Conservation (phyloP, 2,329 filamentous ascomycete species). For the Colletotrichum sansevieriae region DNA sequence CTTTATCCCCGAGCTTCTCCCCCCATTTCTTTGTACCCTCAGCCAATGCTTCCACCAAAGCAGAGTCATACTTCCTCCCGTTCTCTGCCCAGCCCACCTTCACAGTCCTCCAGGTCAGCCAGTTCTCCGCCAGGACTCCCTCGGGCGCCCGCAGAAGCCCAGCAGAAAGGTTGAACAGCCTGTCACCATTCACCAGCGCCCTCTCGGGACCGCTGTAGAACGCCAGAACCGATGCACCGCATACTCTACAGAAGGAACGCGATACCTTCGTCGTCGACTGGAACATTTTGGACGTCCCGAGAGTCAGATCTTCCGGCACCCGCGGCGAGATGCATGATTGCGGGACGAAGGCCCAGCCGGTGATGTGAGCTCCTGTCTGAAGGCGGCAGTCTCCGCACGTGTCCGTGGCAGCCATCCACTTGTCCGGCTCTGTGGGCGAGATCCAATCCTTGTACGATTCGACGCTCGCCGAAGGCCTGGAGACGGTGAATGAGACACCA, state of each 20-base stretch:
- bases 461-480: conserved; percentile 51
- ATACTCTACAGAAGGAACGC: conserved; percentile 60
- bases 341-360: conserved; percentile 59
- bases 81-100: conserved; percentile 50
- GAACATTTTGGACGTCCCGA: conserved; percentile 61
- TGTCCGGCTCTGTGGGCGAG: conserved; percentile 53
- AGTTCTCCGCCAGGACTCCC: conserved; percentile 58
- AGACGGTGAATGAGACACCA: conserved; percentile 61
- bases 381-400: conserved; percentile 60
- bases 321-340: conserved; percentile 52
- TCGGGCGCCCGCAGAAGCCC: conserved; percentile 60
- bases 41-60: conserved; percentile 52
- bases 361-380: conserved; percentile 55
- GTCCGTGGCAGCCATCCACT: conserved; percentile 59
- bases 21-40: conserved; percentile 56
- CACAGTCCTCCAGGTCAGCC: conserved; percentile 60
- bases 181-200: conserved; percentile 33
- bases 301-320: conserved; percentile 52
- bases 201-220: conserved; percentile 52
- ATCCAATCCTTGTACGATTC: conserved; percentile 51
- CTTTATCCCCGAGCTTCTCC: conserved; percentile 50
- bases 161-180: conserved; percentile 57
- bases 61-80: conserved; percentile 53
- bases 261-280: conserved; percentile 54
- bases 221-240: conserved; percentile 56